A percentile compares a stretch with the other conserved stretches of the same genome.
Evolutionary conservation across 2,329 filamentous ascomycete species (phyloP).

Genomic region (Cladosporium sp.): DNA sequence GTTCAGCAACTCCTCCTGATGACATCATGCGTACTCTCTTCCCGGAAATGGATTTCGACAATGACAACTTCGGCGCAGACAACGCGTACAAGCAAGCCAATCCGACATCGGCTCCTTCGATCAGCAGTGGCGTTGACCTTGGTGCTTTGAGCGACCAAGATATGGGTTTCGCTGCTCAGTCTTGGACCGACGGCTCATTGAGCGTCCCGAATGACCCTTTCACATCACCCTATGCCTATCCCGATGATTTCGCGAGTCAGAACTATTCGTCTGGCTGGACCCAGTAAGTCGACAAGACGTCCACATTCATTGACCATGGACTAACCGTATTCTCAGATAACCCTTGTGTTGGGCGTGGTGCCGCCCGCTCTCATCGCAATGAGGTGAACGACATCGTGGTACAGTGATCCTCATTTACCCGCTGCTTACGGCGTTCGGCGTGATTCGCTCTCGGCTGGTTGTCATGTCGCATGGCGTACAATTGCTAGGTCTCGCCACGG

Average conservation of each 20-base stretch:
- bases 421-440: conserved; percentile 3
- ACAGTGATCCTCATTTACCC: background rate
- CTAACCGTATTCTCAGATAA: background rate
- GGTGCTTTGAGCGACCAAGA: conserved; percentile 23
- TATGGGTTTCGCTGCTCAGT: conserved; percentile 30
- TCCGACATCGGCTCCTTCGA: conserved; percentile 5
- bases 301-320: background rate
- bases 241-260: conserved; percentile 31
- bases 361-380: conserved; percentile 8
- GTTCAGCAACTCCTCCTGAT: conserved; percentile 26
- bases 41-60: conserved; percentile 34
- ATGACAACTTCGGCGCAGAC: conserved; percentile 21
- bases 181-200: conserved; percentile 37
- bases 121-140: conserved; percentile 24
- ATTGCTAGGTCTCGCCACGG: background rate
- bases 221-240: conserved; percentile 30
- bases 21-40: conserved; percentile 36
- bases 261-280: conserved; percentile 29
- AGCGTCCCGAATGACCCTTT: conserved; percentile 34
- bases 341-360: conserved; percentile 16
- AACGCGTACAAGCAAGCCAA: conserved; percentile 14
- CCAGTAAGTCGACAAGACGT: conserved; percentile 25
- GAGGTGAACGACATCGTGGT: conserved; percentile 4
- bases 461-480: background rate
- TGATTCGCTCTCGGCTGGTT: conserved; percentile 1